Percentiles rank a stretch among this genome's conserved stretches.
These are phyloP conservation scores for Scheffersomyces quercinus DNA, from an alignment of 1,139 yeast species.

Conservation along the genomic window DNA sequence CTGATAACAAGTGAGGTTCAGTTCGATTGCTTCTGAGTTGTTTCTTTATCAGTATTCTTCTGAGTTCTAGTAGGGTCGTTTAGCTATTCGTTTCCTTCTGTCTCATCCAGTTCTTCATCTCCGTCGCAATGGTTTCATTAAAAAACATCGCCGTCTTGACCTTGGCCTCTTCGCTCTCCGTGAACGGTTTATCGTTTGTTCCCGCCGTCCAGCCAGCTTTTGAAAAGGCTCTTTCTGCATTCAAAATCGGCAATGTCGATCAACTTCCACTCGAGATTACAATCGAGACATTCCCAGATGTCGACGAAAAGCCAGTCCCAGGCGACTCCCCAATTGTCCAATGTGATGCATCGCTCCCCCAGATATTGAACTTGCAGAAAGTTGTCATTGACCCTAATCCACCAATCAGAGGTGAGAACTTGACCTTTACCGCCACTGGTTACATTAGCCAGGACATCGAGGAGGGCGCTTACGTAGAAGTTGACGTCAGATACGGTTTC, in stretches of 20 bases:
- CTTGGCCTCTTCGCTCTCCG: slow-evolving; percentile 15
- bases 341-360: slow-evolving; percentile 68
- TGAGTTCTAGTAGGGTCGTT: too few species aligned
- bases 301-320: slow-evolving; percentile 69
- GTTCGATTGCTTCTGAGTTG: too few species aligned
- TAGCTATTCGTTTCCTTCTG: too few species aligned
- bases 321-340: slow-evolving; percentile 83
- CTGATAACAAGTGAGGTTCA: too few species aligned
- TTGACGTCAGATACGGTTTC: slow-evolving; percentile 90
- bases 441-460: slow-evolving; percentile 52
- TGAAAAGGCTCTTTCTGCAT: slow-evolving; percentile 20
- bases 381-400: slow-evolving; percentile 81
- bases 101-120: too few species aligned
- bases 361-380: slow-evolving; percentile 59
- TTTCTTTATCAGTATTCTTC: too few species aligned
- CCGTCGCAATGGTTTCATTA: slow-evolving; percentile 27
- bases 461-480: slow-evolving; percentile 90
- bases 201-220: slow-evolving; percentile 19
- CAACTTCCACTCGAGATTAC: slow-evolving; percentile 9
- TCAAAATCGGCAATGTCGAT: slow-evolving; percentile 10
- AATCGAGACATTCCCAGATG: slow-evolving; percentile 16
- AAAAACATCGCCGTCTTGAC: slow-evolving; percentile 20
- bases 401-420: slow-evolving; percentile 75
- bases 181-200: slow-evolving; percentile 24
- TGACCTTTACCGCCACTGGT: slow-evolving; percentile 79